Conservation (phyloP, 345 rosid genomes). For the Triadica sebifera region DNA sequence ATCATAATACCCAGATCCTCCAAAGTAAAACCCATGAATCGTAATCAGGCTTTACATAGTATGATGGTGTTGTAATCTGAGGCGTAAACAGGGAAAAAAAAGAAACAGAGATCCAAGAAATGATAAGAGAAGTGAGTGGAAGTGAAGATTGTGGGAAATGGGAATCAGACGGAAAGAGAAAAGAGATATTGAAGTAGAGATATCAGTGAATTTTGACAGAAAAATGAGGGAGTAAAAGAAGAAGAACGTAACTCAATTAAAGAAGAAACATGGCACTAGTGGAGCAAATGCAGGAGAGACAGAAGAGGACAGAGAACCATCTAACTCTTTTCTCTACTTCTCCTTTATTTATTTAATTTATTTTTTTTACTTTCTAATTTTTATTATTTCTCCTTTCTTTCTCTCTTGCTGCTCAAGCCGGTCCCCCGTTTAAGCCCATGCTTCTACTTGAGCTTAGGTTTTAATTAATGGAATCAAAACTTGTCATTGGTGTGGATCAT, state of each 20-base stretch:
- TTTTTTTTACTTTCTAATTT: no score
- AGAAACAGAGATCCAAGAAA: no score
- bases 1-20: slow-evolving; percentile 20
- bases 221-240: neutral
- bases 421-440: neutral
- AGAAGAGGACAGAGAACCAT: slow-evolving; percentile 14
- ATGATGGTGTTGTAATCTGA: neutral
- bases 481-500: no score
- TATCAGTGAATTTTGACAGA: neutral
- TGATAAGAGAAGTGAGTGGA: neutral
- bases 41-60: neutral
- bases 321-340: neutral
- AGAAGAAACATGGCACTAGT: slow-evolving; percentile 11
- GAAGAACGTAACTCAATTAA: neutral
- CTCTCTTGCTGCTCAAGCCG: neutral
- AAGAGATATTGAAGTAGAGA: neutral
- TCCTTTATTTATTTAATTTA: neutral
- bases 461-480: no score
- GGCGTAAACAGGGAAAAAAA: no score
- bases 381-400: no score
- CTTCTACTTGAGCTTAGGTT: neutral
- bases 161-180: neutral
- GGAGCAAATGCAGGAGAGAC: slow-evolving; percentile 20
- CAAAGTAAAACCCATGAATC: slow-evolving; percentile 19
- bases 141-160: neutral